phyloP scores from a whole-genome alignment of 192 early-diverging fungal species.

The Entomortierella lignicola region DNA sequence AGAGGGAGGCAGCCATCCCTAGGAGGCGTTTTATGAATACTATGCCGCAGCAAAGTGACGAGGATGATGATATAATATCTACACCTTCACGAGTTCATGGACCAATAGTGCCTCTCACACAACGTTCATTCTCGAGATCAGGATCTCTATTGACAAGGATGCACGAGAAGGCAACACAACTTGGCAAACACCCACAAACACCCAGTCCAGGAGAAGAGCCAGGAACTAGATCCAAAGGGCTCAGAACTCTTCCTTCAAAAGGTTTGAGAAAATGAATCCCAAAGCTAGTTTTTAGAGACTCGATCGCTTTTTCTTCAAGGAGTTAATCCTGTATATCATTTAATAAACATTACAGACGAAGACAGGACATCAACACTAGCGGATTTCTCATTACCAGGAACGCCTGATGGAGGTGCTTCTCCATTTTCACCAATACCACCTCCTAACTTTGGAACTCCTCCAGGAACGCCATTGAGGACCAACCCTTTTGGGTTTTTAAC shows the following conservation, averaged over 20 bases:
- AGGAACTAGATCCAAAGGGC: constrained; percentile 21
- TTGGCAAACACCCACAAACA: constrained; percentile 51
- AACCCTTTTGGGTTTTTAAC: constrained; percentile 6
- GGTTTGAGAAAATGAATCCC: no score
- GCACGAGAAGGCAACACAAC: constrained; percentile 28
- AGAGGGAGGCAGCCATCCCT: constrained; percentile 10
- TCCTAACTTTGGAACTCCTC: constrained; percentile 34
- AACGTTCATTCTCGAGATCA: constrained; percentile 4
- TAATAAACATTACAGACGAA: background rate
- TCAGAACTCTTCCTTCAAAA: constrained; percentile 12
- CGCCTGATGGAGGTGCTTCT: constrained; percentile 1
- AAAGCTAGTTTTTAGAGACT: no score
- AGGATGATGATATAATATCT: constrained; percentile 23
- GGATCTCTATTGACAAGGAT: constrained; percentile 23
- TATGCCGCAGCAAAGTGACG: background rate
- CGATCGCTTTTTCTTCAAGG: no score
- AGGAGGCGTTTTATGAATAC: constrained; percentile 15
- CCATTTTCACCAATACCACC: constrained; percentile 28
- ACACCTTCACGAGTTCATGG: constrained; percentile 30
- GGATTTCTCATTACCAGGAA: constrained; percentile 14
- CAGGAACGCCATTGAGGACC: constrained; percentile 19
- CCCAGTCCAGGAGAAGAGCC: constrained; percentile 35
- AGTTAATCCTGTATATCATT: background rate
- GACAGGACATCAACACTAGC: constrained; percentile 2
- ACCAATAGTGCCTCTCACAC: background rate